These are phyloP conservation scores for Podaxis rugospora DNA, from an alignment of 768 basidiomycete species.

Conservation along the genomic window DNA sequence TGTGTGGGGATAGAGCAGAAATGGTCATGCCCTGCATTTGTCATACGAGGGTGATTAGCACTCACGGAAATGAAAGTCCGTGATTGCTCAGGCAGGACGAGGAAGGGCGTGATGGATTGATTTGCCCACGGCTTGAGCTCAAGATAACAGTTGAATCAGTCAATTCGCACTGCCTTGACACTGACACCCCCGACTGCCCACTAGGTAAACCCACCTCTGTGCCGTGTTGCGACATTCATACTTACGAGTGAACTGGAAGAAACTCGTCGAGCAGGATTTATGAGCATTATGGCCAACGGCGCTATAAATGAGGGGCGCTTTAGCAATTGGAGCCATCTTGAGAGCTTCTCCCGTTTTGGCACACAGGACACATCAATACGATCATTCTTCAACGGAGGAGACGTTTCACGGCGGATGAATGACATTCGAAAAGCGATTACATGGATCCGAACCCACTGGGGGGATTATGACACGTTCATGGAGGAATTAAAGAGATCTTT, in stretches of 20 bases:
- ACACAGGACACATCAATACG: slow-evolving; percentile 6
- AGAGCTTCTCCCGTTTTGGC: slow-evolving; percentile 7
- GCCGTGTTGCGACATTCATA: not conserved
- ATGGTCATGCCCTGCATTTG: too few species aligned
- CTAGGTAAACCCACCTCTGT: not conserved
- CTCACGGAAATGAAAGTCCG: too few species aligned
- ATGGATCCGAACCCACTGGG: slow-evolving; percentile 17
- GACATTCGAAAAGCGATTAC: slow-evolving; percentile 15
- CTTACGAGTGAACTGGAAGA: too few species aligned
- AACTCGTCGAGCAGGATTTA: not conserved
- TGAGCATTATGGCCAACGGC: not conserved
- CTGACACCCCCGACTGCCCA: not conserved
- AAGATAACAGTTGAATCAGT: not conserved
- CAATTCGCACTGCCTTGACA: not conserved
- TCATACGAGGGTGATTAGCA: too few species aligned
- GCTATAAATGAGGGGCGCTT: not conserved
- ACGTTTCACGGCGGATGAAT: slow-evolving; percentile 15
- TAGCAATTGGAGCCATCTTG: slow-evolving; percentile 8
- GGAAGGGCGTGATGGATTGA: not conserved
- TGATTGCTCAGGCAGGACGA: not conserved
- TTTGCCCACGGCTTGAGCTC: not conserved
- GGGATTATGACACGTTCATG: slow-evolving; percentile 15
- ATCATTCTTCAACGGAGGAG: slow-evolving; percentile 17
- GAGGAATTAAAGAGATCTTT: slow-evolving; percentile 14
- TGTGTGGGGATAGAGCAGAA: not conserved